Base-by-base conservation (phyloP, 2,329 filamentous ascomycete species). In the Kalmusia sp. region DNA sequence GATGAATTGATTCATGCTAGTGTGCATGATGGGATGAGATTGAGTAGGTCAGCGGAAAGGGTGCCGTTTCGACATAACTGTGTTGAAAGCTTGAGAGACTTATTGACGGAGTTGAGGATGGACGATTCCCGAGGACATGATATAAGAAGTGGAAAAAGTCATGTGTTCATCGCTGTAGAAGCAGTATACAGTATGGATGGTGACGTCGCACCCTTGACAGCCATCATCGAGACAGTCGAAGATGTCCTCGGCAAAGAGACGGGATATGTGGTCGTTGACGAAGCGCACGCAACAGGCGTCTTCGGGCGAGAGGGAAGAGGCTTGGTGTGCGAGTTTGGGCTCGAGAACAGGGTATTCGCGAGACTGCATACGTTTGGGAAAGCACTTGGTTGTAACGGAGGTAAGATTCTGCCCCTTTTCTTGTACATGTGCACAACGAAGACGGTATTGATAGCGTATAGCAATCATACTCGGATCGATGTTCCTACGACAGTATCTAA, bases 161-260 rank as follows among this genome's bases (percentile, higher is more conserved):
- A 52, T 1, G 58, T 83, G 2, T 58, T 74, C 2, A 39, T 70
- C 0, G 73, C 72, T 1, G 64, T 76, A 0, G 63, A 72, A 4
- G 73, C 77, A 14, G 54, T 40, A 47, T 93, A 95, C 70, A 92
- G 89, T 69, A 95, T 95, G 91, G 90, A 93, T 48, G 91, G 91
- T 0, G 89, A 93, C 60, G 75, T 91, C 15, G 84, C 84, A 0
- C 88, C 87, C 0, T 75, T 95, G 9, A 63, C 67, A 9, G 80
- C 85, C 5, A 83, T 93, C 15, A 79, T 89, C 1, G 70, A 79
- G 0, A 76, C 83, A 4, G 81, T 89, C 0, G 80, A 88, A 34
- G 70, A 75, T 1, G 63, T 82, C 0, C 72, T 92, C 0, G 84
- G 87, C 0, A 54, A 55, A 0, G 80, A 80, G 0, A 90, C 90